These are phyloP conservation scores for Gomphus sp. DNA, from an alignment of 1,284 basidiomycete genomes.

Conservation along the genomic window DNA sequence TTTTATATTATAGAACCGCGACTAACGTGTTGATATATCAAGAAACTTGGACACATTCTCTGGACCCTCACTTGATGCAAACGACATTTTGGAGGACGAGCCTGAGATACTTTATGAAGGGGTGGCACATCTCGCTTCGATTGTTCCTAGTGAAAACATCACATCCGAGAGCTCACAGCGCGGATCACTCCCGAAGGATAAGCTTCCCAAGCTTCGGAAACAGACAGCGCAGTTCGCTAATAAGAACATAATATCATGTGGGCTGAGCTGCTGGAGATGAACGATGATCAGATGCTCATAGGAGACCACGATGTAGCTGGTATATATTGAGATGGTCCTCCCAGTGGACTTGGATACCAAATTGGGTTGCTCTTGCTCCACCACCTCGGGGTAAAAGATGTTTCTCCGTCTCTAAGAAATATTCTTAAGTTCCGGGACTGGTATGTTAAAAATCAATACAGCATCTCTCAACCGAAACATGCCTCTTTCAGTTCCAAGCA, in stretches of 20 bases:
- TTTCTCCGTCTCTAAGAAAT: constrained; percentile 63
- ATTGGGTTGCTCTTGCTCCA: constrained; percentile 28
- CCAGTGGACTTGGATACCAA: constrained; percentile 54
- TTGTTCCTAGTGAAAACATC: constrained; percentile 17
- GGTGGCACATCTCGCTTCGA: constrained; percentile 16
- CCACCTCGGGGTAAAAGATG: constrained; percentile 65
- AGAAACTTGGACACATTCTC: constrained; percentile 60
- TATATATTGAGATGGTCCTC: constrained; percentile 31
- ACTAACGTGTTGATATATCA: constrained; percentile 54
- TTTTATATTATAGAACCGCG: constrained; percentile 40
- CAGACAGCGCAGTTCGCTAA: constrained; percentile 3
- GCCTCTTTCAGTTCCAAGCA: constrained; percentile 25
- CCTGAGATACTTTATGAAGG: constrained; percentile 22
- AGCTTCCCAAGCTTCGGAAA: not conserved
- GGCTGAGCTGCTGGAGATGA: constrained; percentile 5
- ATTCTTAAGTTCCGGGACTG: constrained; percentile 47
- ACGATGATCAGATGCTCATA: not conserved
- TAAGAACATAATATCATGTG: constrained; percentile 2
- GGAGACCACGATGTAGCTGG: not conserved
- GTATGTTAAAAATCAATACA: constrained; percentile 26
- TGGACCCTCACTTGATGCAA: constrained; percentile 43
- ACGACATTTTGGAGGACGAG: constrained; percentile 27
- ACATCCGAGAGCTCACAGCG: not conserved
- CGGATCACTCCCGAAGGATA: not conserved
- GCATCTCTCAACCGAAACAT: constrained; percentile 33